Base-by-base conservation (phyloP, 2,329 filamentous ascomycete species). In the Hawksworthiomyces lignivorus region DNA sequence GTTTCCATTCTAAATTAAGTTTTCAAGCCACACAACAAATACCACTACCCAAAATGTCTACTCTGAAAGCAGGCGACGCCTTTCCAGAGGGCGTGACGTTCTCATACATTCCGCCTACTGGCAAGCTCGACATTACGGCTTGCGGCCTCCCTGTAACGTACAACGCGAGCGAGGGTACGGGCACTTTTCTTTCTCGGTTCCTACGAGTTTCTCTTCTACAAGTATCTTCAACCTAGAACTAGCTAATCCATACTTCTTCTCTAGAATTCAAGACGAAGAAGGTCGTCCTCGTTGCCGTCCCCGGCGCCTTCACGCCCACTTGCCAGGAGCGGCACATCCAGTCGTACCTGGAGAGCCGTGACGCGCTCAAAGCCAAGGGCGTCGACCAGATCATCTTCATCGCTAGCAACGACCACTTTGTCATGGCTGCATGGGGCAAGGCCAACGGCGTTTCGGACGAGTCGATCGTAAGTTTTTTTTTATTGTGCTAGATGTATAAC, bases 341-440 rank as follows among this genome's bases (percentile, higher is more conserved):
- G 48, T 82, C 83, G 48, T 94, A 87, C 74, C 76, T 90, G 54
- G 65, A 76, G 62, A 82, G 86, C 61, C 67, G 82, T 52, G 69
- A 76, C 40, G 70, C 82, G 58, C 72, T 94, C 63, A 81, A 80
- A 68, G 68, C 69, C 59, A 90, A 90, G 74, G 87, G 85, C 55
- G 84, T 94, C 52, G 87, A 94, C 64, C 64, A 83, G 49, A 77
- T 94, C 56, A 76, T 87, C 52, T 78, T 92, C 58, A 82, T 94
- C 57, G 84, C 87, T 46, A 82, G 70, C 70, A 94, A 94, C 66
- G 88, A 94, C 65, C 70, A 81, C 50, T 94, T 73, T 60, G 87
- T 94, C 62, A 90, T 90, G 85, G 82, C 79, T 55, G 87, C 84
- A 41, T 92, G 86, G 86, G 83, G 80, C 66, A 94, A 94, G 76